phyloP scores from a whole-genome alignment of 2,329 filamentous ascomycete species.

The Pseudogymnoascus sp. region DNA sequence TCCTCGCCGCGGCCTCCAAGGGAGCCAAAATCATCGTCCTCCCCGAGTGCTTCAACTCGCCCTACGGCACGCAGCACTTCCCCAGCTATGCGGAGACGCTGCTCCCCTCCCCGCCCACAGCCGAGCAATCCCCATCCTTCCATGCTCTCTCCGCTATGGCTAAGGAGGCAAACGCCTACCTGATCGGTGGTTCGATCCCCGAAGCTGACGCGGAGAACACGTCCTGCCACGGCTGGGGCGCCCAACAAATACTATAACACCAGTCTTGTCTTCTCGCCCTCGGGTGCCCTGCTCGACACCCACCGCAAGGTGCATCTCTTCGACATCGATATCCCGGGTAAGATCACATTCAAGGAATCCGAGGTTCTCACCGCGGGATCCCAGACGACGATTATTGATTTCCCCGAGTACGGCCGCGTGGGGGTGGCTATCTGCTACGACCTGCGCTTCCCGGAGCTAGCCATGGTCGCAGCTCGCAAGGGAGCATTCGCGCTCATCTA shows the following conservation, averaged over 20 bases:
- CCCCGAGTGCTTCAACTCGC: conserved; percentile 98
- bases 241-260: conserved; percentile 84
- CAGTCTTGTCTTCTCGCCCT: conserved; percentile 71
- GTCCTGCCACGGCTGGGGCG: background rate
- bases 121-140: conserved; percentile 71
- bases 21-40: conserved; percentile 86
- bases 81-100: conserved; percentile 86
- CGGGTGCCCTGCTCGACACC: conserved; percentile 72
- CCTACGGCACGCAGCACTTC: conserved; percentile 89
- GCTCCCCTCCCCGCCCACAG: conserved; percentile 65
- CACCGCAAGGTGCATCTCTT: conserved; percentile 96
- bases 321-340: conserved; percentile 94
- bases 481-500: conserved; percentile 87
- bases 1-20: conserved; percentile 67
- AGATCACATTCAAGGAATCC: conserved; percentile 85
- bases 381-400: conserved; percentile 75
- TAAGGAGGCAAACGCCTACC: conserved; percentile 67
- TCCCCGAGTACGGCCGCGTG: conserved; percentile 83
- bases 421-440: conserved; percentile 96
- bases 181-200: conserved; percentile 89
- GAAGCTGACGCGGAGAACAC: conserved; percentile 59
- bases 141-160: conserved; percentile 78
- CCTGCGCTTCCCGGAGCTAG: conserved; percentile 90
- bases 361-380: conserved; percentile 83
- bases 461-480: conserved; percentile 76